Evolutionary conservation across 2,329 filamentous ascomycete species (phyloP).

Genomic region (Exutisphaerella laricina): DNA sequence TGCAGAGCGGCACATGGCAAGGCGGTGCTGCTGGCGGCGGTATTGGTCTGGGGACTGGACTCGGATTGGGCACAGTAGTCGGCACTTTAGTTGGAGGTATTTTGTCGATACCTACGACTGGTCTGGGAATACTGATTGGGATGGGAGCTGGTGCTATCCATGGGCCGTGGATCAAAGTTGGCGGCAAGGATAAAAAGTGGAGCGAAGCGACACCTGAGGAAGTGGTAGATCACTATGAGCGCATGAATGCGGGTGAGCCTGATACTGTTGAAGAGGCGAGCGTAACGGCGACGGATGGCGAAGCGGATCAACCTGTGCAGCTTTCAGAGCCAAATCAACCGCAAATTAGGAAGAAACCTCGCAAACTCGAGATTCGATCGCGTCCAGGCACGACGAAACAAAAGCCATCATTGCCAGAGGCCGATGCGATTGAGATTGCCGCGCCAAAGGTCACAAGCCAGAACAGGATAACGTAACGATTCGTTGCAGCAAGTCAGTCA

Average conservation of each 20-base stretch:
- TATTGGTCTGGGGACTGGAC: slow-evolving; percentile 38
- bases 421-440: neutral
- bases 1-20: slow-evolving; percentile 36
- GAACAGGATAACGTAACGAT: too few relatives aligned
- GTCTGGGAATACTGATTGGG: slow-evolving; percentile 34
- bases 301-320: too few relatives aligned
- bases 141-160: slow-evolving; percentile 38
- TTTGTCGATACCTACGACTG: slow-evolving; percentile 38
- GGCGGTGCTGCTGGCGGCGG: slow-evolving; percentile 39
- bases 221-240: slow-evolving; percentile 15
- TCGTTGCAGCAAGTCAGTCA: too few relatives aligned
- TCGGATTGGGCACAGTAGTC: slow-evolving; percentile 39
- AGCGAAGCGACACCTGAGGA: slow-evolving; percentile 19
- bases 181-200: slow-evolving; percentile 13
- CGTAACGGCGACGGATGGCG: too few relatives aligned
- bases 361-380: slow-evolving; percentile 19
- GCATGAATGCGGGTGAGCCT: slow-evolving; percentile 9
- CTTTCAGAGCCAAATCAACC: neutral
- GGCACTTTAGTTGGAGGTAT: slow-evolving; percentile 38
- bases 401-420: too few relatives aligned
- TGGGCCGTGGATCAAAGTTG: slow-evolving; percentile 41
- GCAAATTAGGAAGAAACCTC: slow-evolving; percentile 14
- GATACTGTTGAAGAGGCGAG: slow-evolving; percentile 1
- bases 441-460: too few relatives aligned
- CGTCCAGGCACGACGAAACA: too few relatives aligned